phyloP scores from a whole-genome alignment of 192 early-diverging fungal genomes.

The Entomortierella lignicola region DNA sequence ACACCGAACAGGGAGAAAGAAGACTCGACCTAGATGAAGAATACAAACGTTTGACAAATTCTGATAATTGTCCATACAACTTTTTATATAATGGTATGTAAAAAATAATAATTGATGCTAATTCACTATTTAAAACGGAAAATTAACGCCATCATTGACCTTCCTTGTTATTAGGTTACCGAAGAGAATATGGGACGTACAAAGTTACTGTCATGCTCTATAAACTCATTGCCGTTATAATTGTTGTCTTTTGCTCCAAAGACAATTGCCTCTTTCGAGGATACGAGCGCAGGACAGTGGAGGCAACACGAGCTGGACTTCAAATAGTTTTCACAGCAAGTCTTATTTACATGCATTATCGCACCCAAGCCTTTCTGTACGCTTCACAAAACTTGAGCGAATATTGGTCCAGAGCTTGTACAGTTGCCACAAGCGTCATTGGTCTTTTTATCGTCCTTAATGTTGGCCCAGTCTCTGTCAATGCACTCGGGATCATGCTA shows the following conservation, averaged over 20 bases:
- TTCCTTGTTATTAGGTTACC: conserved; percentile 38
- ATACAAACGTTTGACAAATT: conserved; percentile 61
- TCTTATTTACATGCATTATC: conserved; percentile 66
- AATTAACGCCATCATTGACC: not conserved
- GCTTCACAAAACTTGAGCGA: conserved; percentile 65
- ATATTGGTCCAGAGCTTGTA: conserved; percentile 57
- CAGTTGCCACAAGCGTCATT: conserved; percentile 58
- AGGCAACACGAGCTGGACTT: conserved; percentile 57
- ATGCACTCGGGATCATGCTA: conserved; percentile 60
- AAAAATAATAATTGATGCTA: too few species aligned
- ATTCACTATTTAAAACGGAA: not conserved
- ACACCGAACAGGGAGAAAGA: conserved; percentile 47
- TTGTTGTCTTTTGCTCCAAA: conserved; percentile 63
- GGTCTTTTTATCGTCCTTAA: conserved; percentile 66
- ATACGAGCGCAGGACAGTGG: conserved; percentile 58
- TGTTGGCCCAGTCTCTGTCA: conserved; percentile 52
- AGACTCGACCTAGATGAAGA: conserved; percentile 47
- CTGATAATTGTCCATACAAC: conserved; percentile 67
- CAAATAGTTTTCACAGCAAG: conserved; percentile 62
- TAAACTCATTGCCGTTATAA: conserved; percentile 63
- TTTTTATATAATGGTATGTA: conserved; percentile 67
- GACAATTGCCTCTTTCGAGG: conserved; percentile 71
- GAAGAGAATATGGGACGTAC: conserved; percentile 58
- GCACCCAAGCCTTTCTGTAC: conserved; percentile 69
- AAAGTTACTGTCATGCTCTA: conserved; percentile 67